Conservation (phyloP, 768 basidiomycete species). For the Amanita phalloides region DNA sequence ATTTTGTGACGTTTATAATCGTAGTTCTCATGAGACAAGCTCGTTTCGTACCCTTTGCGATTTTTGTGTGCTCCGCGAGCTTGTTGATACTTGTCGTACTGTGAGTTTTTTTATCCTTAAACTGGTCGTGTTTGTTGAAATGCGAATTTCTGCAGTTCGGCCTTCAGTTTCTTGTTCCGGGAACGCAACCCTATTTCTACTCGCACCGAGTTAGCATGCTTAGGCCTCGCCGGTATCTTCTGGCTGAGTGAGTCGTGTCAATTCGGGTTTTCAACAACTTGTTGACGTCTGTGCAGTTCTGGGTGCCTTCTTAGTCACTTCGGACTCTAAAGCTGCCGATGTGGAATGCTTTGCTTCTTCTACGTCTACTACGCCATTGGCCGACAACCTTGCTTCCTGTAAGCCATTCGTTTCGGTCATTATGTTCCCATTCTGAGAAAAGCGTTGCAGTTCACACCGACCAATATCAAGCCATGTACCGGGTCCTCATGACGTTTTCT, state of each 20-base stretch:
- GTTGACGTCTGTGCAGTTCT: constrained; percentile 40
- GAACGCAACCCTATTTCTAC: constrained; percentile 73
- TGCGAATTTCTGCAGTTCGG: constrained; percentile 32
- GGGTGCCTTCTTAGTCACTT: constrained; percentile 60
- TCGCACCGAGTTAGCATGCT: constrained; percentile 59
- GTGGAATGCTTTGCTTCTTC: constrained; percentile 70
- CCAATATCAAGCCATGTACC: constrained; percentile 84
- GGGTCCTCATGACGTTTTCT: constrained; percentile 71
- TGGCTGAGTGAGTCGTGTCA: constrained; percentile 54
- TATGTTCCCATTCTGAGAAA: constrained; percentile 3
- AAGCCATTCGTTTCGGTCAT: constrained; percentile 18
- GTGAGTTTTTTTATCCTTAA: constrained; percentile 28
- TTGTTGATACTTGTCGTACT: constrained; percentile 57
- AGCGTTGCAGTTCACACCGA: constrained; percentile 59
- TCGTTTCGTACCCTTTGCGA: constrained; percentile 78
- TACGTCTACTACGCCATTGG: constrained; percentile 35
- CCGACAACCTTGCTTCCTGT: constrained; percentile 57
- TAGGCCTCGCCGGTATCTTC: constrained; percentile 63
- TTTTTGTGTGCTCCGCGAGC: constrained; percentile 69
- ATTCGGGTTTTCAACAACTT: neutral
- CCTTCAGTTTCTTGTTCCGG: constrained; percentile 51
- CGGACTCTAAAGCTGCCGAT: constrained; percentile 69
- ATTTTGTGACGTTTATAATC: constrained; percentile 6
- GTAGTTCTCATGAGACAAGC: constrained; percentile 29
- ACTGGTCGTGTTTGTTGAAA: neutral